Percentiles rank a stretch among this genome's conserved stretches.
These are phyloP conservation scores for Ramularia endophylla DNA, from an alignment of 2,329 filamentous ascomycete genomes.

Conservation along the genomic window DNA sequence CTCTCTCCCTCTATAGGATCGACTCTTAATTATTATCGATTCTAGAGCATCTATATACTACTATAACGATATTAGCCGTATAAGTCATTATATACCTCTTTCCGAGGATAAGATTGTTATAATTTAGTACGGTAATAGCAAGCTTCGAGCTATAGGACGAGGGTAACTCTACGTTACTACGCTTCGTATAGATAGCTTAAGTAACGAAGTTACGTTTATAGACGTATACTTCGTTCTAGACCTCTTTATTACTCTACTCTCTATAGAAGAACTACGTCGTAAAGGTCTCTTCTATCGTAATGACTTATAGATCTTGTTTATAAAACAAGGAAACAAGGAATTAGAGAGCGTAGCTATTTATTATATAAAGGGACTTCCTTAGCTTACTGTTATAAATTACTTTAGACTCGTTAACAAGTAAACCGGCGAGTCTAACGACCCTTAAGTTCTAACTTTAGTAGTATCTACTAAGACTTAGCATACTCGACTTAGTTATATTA, in stretches of 20 bases:
- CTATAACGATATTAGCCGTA: not conserved
- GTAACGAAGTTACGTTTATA: not conserved
- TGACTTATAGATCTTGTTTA: no score
- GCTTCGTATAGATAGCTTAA: no score
- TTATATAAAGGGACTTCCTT: no score
- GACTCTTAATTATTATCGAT: not conserved
- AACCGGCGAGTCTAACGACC: no score
- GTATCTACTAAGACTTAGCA: not conserved
- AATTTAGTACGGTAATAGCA: slow-evolving; percentile 1
- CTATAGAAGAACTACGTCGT: not conserved
- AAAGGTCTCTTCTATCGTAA: no score
- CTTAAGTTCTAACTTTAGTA: no score
- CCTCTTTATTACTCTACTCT: slow-evolving; percentile 1
- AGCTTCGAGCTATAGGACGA: not conserved
- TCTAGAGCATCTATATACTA: not conserved
- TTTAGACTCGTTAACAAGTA: no score
- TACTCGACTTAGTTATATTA: not conserved
- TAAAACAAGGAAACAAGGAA: no score
- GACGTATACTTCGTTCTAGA: not conserved
- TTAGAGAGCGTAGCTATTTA: no score
- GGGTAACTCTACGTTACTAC: not conserved
- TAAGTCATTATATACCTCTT: not conserved
- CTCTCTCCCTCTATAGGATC: no score
- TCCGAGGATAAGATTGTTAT: not conserved
- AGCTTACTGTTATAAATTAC: no score